phyloP scores from a whole-genome alignment of 108 stramenopile genomes.

The Cylindrotheca closterium region DNA sequence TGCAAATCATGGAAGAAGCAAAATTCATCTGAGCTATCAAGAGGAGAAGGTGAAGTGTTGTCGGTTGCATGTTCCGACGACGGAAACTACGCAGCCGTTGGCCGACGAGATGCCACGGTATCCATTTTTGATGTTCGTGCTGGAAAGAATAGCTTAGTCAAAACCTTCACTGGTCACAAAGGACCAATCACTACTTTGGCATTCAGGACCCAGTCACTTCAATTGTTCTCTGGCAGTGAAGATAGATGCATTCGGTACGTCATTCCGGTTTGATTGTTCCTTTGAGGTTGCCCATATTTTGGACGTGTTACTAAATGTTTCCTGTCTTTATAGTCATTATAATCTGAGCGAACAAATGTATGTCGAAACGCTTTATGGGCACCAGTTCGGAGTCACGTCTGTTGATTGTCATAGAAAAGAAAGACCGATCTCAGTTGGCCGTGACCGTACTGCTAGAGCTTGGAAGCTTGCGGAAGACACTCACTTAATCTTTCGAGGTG shows the following conservation, averaged over 20 bases:
- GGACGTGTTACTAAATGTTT: background rate
- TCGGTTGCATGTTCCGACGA: slow-evolving; percentile 91
- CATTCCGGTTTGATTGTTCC: background rate
- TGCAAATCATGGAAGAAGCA: slow-evolving; percentile 47
- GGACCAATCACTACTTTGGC: slow-evolving; percentile 76
- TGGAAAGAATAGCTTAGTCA: slow-evolving; percentile 51
- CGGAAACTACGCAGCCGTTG: slow-evolving; percentile 89
- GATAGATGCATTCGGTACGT: slow-evolving; percentile 85
- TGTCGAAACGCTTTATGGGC: slow-evolving; percentile 98
- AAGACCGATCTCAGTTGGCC: slow-evolving; percentile 83
- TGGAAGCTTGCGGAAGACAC: slow-evolving; percentile 98
- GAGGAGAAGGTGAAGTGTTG: slow-evolving; percentile 84
- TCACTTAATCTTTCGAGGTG: slow-evolving; percentile 93
- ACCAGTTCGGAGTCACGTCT: slow-evolving; percentile 86
- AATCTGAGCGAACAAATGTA: slow-evolving; percentile 92
- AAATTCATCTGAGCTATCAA: slow-evolving; percentile 23
- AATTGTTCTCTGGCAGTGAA: slow-evolving; percentile 90
- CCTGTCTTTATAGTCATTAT: slow-evolving; percentile 57
- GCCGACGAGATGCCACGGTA: slow-evolving; percentile 87
- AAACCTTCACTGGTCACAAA: slow-evolving; percentile 84
- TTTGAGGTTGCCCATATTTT: background rate
- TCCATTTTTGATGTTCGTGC: slow-evolving; percentile 81
- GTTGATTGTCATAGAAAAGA: slow-evolving; percentile 87
- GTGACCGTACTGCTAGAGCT: slow-evolving; percentile 90
- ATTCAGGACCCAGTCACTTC: slow-evolving; percentile 82